Conservation (phyloP, 2,329 filamentous ascomycete species). For the Delphinella strobiligena region DNA sequence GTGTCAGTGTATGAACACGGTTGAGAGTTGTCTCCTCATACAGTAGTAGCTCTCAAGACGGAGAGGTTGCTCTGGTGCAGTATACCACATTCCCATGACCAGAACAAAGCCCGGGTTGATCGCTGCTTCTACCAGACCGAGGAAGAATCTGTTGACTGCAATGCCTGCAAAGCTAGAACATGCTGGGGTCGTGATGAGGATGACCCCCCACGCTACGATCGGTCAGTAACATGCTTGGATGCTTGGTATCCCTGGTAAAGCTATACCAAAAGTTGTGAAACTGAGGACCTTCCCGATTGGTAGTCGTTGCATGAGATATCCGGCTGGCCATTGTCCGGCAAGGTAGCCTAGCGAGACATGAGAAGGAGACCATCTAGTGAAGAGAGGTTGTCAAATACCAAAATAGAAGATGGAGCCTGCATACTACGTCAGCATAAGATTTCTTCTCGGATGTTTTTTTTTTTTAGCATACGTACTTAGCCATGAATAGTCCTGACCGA, state of each 20-base stretch:
- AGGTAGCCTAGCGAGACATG: no score
- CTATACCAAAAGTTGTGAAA: slow-evolving; percentile 23
- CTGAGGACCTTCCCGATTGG: slow-evolving; percentile 35
- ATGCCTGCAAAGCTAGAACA: slow-evolving; percentile 28
- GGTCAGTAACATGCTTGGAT: background rate
- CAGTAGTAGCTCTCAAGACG: slow-evolving; percentile 25
- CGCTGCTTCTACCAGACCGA: slow-evolving; percentile 23
- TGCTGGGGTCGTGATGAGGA: slow-evolving; percentile 29
- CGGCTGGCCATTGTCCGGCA: slow-evolving; percentile 32
- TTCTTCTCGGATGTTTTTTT: no score
- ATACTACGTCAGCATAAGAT: no score
- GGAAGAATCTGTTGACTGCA: slow-evolving; percentile 23
- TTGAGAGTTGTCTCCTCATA: slow-evolving; percentile 30
- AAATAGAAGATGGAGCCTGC: slow-evolving; percentile 40
- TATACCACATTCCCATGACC: slow-evolving; percentile 25
- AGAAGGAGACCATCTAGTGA: no score
- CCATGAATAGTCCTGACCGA: slow-evolving; percentile 42
- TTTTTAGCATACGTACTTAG: no score
- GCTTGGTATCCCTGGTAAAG: background rate
- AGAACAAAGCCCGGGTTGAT: slow-evolving; percentile 25
- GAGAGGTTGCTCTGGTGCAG: slow-evolving; percentile 9
- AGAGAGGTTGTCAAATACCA: no score
- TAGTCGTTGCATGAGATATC: slow-evolving; percentile 32
- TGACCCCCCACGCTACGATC: slow-evolving; percentile 26
- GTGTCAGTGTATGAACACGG: slow-evolving; percentile 12